Percentiles rank a stretch among this genome's conserved stretches.
These are phyloP conservation scores for Pleurotus pulmonarius DNA, from an alignment of 768 basidiomycete species.

Conservation along the genomic window DNA sequence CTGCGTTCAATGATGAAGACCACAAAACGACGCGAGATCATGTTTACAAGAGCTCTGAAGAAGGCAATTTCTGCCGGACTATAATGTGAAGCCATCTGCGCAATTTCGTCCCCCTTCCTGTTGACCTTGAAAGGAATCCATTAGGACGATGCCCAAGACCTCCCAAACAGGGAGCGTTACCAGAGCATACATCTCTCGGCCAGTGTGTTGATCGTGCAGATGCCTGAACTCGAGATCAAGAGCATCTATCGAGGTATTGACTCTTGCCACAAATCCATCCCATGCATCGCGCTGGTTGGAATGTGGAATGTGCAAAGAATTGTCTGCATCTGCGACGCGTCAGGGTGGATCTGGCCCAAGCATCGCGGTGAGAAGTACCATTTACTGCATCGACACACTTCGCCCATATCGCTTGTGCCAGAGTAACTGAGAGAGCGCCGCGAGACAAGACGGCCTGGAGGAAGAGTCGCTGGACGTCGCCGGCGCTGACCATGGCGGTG, in stretches of 20 bases:
- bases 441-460: slow-evolving; percentile 77
- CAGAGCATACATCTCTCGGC: slow-evolving; percentile 62
- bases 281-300: slow-evolving; percentile 44
- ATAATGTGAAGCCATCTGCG: slow-evolving; percentile 85
- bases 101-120: slow-evolving; percentile 72
- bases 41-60: slow-evolving; percentile 72
- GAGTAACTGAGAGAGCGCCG: slow-evolving; percentile 56
- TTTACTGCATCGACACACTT: slow-evolving; percentile 66
- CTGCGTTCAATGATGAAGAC: no score
- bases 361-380: slow-evolving; percentile 36
- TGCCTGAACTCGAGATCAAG: slow-evolving; percentile 73
- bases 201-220: slow-evolving; percentile 59
- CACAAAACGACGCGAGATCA: no score
- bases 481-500: slow-evolving; percentile 38
- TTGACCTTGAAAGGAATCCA: slow-evolving; percentile 57
- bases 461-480: slow-evolving; percentile 73
- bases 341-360: slow-evolving; percentile 3
- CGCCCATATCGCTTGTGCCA: slow-evolving; percentile 64
- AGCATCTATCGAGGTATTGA: slow-evolving; percentile 63
- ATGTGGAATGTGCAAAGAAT: slow-evolving; percentile 42
- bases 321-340: slow-evolving; percentile 43
- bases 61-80: slow-evolving; percentile 73
- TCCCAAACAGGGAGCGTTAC: slow-evolving; percentile 37
- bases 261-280: slow-evolving; percentile 51
- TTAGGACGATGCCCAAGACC: background rate